Conservation (phyloP, 768 basidiomycete genomes). For the Trametes maxima region DNA sequence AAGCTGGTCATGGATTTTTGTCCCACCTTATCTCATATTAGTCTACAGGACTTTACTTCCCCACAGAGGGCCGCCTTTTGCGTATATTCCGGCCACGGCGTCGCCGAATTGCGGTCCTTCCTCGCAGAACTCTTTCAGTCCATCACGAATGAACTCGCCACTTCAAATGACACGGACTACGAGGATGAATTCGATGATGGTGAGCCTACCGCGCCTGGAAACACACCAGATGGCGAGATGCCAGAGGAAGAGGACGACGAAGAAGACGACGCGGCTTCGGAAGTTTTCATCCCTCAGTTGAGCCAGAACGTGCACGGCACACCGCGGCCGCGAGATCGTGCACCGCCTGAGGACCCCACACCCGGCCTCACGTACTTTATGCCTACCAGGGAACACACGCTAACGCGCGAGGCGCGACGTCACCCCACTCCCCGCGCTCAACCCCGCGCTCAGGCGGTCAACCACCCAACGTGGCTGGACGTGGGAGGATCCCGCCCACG, state of each 20-base stretch:
- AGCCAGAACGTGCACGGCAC: slow-evolving; percentile 7
- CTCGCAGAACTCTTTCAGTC: slow-evolving; percentile 76
- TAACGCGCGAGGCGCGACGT: slow-evolving; percentile 26
- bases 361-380: background rate
- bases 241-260: slow-evolving; percentile 39
- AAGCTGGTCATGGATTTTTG: slow-evolving; percentile 30
- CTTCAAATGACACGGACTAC: slow-evolving; percentile 38
- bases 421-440: slow-evolving; percentile 24
- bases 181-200: slow-evolving; percentile 35
- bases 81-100: slow-evolving; percentile 94
- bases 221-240: background rate
- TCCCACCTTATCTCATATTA: background rate
- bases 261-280: slow-evolving; percentile 22
- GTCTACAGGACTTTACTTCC: slow-evolving; percentile 80
- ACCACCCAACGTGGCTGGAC: slow-evolving; percentile 20
- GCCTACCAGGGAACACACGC: slow-evolving; percentile 21
- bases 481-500: slow-evolving; percentile 48
- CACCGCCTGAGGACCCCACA: slow-evolving; percentile 1
- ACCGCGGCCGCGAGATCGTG: slow-evolving; percentile 9
- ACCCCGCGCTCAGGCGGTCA: slow-evolving; percentile 17
- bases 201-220: background rate
- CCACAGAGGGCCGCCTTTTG: slow-evolving; percentile 91
- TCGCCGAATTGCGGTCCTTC: slow-evolving; percentile 77
- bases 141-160: slow-evolving; percentile 69
- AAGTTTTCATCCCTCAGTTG: slow-evolving; percentile 9